phyloP scores from a whole-genome alignment of 495 filamentous ascomycete species.

The Neurospora sp. region DNA sequence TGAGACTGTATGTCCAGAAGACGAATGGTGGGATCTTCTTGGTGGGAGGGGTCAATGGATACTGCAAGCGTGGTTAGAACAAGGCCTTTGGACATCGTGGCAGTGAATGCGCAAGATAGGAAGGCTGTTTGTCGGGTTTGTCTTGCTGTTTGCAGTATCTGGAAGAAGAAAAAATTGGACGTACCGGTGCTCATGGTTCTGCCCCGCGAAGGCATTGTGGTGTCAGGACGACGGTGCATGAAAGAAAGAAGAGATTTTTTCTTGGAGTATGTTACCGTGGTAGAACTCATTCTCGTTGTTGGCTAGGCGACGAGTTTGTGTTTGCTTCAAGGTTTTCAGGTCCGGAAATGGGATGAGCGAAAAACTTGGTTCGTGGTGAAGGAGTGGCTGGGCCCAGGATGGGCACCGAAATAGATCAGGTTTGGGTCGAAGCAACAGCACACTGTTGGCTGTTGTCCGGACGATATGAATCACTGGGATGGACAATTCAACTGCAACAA shows the following conservation, averaged over 20 bases:
- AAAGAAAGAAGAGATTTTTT: constrained; percentile 7
- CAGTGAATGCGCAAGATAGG: background rate
- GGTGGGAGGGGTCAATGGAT: background rate
- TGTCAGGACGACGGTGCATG: background rate
- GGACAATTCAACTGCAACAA: background rate
- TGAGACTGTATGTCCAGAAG: background rate
- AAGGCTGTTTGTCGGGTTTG: background rate
- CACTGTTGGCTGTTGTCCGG: background rate
- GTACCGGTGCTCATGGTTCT: background rate
- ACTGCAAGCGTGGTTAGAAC: background rate
- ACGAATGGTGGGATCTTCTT: background rate
- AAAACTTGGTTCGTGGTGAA: background rate
- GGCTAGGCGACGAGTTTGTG: background rate
- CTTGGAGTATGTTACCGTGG: constrained; percentile 3
- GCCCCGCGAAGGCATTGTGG: background rate
- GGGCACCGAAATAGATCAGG: background rate
- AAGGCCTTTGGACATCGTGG: background rate
- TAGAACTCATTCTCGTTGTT: constrained; percentile 4
- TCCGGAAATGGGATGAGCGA: background rate
- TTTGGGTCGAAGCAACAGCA: background rate
- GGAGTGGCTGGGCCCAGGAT: background rate
- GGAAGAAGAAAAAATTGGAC: background rate
- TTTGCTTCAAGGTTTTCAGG: background rate
- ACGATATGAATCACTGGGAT: background rate
- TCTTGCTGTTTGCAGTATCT: background rate